These are phyloP conservation scores for Torulaspora globosa DNA, from an alignment of 1,139 yeast species.

Conservation along the genomic window DNA sequence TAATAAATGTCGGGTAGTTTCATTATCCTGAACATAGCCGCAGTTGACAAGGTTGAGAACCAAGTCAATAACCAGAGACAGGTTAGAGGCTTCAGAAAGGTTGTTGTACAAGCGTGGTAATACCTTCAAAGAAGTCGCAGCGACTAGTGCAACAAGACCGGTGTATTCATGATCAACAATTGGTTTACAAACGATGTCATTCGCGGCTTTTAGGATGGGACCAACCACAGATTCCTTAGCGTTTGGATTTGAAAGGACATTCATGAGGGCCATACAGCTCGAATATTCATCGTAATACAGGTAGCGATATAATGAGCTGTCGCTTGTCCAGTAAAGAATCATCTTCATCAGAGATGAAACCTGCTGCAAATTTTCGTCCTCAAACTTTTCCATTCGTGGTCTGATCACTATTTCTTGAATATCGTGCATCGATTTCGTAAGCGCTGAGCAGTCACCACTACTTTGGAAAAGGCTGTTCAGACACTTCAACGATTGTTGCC, in stretches of 20 bases:
- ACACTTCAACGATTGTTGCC: slow-evolving; percentile 60
- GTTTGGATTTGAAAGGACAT: slow-evolving; percentile 49
- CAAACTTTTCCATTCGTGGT: slow-evolving; percentile 66
- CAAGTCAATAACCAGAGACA: slow-evolving; percentile 50
- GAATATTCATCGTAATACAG: slow-evolving; percentile 54
- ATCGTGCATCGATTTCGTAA: slow-evolving; percentile 52
- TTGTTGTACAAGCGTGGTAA: slow-evolving; percentile 49
- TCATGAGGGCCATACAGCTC: slow-evolving; percentile 54
- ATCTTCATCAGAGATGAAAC: slow-evolving; percentile 72
- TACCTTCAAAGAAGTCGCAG: slow-evolving; percentile 50
- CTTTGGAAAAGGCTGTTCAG: slow-evolving; percentile 48
- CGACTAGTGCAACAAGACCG: slow-evolving; percentile 51
- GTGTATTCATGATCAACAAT: slow-evolving; percentile 44
- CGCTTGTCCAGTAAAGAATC: slow-evolving; percentile 60
- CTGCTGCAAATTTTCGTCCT: slow-evolving; percentile 74
- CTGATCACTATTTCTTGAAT: slow-evolving; percentile 54
- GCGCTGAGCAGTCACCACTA: slow-evolving; percentile 47
- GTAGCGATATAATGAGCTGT: slow-evolving; percentile 47
- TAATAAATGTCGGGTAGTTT: slow-evolving; percentile 53
- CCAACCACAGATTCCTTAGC: slow-evolving; percentile 67
- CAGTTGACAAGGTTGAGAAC: slow-evolving; percentile 56
- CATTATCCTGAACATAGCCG: slow-evolving; percentile 55
- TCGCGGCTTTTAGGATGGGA: slow-evolving; percentile 54
- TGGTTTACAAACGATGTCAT: slow-evolving; percentile 43
- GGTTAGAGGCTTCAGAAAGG: slow-evolving; percentile 47